A percentile compares a stretch with the other conserved stretches of the same genome.
These are phyloP conservation scores for Mimosa bimucronata DNA, from an alignment of 306 rosid species.

Conservation along the genomic window DNA sequence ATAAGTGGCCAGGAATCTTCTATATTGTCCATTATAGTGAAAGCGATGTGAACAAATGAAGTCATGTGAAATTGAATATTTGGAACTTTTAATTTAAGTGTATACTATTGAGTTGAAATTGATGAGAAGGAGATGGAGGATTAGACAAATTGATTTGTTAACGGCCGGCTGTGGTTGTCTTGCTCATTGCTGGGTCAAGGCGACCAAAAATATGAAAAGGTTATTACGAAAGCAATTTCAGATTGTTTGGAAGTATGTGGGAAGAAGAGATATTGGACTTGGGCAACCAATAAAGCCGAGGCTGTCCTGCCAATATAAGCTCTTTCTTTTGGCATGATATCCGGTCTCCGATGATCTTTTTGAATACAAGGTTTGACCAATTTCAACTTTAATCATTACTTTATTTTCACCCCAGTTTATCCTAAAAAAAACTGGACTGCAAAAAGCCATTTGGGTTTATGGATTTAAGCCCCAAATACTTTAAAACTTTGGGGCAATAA, in stretches of 20 bases:
- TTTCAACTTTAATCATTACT: background rate
- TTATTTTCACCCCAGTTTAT: background rate
- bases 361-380: too few relatives aligned
- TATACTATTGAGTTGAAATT: background rate
- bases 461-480: background rate
- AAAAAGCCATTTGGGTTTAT: background rate
- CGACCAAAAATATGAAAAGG: background rate
- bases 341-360: too few relatives aligned
- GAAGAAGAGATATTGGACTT: background rate
- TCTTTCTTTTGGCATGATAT: too few relatives aligned
- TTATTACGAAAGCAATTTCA: background rate
- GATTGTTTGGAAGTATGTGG: background rate
- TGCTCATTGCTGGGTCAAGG: conserved; percentile 15
- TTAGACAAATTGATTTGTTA: background rate
- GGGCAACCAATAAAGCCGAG: background rate
- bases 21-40: background rate
- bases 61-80: background rate
- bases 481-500: background rate
- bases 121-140: background rate
- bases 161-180: conserved; percentile 3
- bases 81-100: background rate
- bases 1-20: background rate
- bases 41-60: background rate
- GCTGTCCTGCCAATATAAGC: background rate
- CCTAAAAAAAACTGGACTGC: background rate